A percentile compares a stretch with the other conserved stretches of the same genome.
phyloP scores from a whole-genome alignment of 2,329 filamentous ascomycete species.

The Karstenula rhodostoma region DNA sequence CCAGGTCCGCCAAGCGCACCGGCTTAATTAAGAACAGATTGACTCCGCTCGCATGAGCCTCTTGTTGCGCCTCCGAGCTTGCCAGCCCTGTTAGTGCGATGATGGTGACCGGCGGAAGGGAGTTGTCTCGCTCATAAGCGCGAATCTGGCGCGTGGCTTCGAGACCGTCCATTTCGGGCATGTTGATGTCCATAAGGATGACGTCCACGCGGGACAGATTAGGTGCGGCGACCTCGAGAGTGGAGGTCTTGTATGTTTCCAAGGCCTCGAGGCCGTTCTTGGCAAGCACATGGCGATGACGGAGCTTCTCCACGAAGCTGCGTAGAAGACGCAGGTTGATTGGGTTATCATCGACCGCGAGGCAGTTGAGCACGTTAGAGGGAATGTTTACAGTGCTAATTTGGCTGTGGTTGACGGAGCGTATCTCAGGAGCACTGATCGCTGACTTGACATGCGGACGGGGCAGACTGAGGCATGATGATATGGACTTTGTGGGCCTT shows the following conservation, averaged over 20 bases:
- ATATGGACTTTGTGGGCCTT: conserved; percentile 14
- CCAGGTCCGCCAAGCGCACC: conserved; percentile 55
- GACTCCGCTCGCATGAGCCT: conserved; percentile 62
- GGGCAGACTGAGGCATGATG: conserved; percentile 19
- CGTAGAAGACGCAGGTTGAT: conserved; percentile 50
- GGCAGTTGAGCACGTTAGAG: conserved; percentile 38
- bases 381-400: conserved; percentile 28
- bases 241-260: conserved; percentile 36
- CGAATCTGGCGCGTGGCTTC: conserved; percentile 53
- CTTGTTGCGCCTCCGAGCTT: conserved; percentile 57
- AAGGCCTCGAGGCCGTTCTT: conserved; percentile 49
- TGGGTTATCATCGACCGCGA: conserved; percentile 52
- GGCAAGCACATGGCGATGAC: conserved; percentile 43
- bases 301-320: conserved; percentile 47
- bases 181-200: conserved; percentile 49
- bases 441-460: conserved; percentile 39
- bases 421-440: conserved; percentile 44
- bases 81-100: conserved; percentile 64
- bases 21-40: conserved; percentile 65
- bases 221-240: conserved; percentile 7
- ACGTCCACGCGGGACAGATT: conserved; percentile 35
- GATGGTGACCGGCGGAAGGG: conserved; percentile 54
- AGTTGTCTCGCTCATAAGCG: conserved; percentile 55
- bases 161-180: conserved; percentile 51
- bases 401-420: conserved; percentile 25